Conservation (phyloP, 768 basidiomycete species). For the Atractiella rhizophila region DNA sequence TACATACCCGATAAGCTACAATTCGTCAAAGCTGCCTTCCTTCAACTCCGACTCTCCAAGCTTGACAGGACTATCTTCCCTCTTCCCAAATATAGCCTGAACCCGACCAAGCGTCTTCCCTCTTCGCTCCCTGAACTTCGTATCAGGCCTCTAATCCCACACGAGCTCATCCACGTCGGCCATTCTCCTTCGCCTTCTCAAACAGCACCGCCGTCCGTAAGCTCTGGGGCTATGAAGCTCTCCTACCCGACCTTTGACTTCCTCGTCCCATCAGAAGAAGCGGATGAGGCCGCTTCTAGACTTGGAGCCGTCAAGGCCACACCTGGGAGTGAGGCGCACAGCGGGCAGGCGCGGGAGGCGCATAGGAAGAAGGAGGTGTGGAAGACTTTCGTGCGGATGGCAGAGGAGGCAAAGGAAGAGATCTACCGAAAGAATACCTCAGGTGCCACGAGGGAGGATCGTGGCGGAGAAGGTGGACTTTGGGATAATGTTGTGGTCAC, state of each 20-base stretch:
- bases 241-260: slow-evolving; percentile 8
- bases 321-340: neutral
- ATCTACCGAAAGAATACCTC: no score
- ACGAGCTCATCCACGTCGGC: slow-evolving; percentile 3
- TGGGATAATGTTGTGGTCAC: slow-evolving; percentile 46
- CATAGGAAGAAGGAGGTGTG: slow-evolving; percentile 5
- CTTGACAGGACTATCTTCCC: slow-evolving; percentile 52
- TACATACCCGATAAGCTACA: slow-evolving; percentile 39
- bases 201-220: slow-evolving; percentile 2
- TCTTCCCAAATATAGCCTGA: slow-evolving; percentile 32
- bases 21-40: slow-evolving; percentile 46
- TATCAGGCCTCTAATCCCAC: neutral
- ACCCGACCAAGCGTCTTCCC: slow-evolving; percentile 15
- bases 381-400: slow-evolving; percentile 10
- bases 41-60: slow-evolving; percentile 43
- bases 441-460: neutral
- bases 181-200: slow-evolving; percentile 20
- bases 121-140: neutral
- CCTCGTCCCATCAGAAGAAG: neutral
- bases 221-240: neutral
- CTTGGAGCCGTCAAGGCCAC: slow-evolving; percentile 2
- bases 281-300: slow-evolving; percentile 2
- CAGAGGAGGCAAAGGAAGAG: slow-evolving; percentile 18
- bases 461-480: slow-evolving; percentile 7
- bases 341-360: neutral